A percentile compares a stretch with the other conserved stretches of the same genome.
These are phyloP conservation scores for Keithomyces neogunnii DNA, from an alignment of 2,329 filamentous ascomycete genomes.

Conservation along the genomic window DNA sequence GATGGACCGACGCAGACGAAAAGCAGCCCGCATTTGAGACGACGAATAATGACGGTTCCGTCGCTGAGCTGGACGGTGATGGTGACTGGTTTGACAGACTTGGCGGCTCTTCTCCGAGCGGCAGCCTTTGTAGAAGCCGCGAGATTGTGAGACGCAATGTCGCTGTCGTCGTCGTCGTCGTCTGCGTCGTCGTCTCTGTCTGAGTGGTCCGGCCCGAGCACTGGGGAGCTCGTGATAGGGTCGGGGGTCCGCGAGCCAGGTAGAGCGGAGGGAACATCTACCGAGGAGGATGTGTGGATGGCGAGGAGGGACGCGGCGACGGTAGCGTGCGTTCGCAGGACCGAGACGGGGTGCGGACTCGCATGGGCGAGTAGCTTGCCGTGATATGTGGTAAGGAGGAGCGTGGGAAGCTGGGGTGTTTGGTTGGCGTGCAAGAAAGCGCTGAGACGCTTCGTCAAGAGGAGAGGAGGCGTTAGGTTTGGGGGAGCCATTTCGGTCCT, in stretches of 20 bases:
- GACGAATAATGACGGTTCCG: constrained; percentile 50
- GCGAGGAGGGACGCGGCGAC: constrained; percentile 55
- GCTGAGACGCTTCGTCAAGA: constrained; percentile 59
- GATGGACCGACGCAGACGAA: constrained; percentile 52
- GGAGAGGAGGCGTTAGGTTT: constrained; percentile 42
- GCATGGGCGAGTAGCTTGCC: constrained; percentile 58
- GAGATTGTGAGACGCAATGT: constrained; percentile 1
- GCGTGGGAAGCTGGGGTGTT: constrained; percentile 47
- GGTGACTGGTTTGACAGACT: constrained; percentile 27
- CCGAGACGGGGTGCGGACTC: constrained; percentile 44
- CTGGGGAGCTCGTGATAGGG: constrained; percentile 16
- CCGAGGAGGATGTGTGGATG: constrained; percentile 41
- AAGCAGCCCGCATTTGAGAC: constrained; percentile 49
- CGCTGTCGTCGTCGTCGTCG: constrained; percentile 15
- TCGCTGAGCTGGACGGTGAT: constrained; percentile 52
- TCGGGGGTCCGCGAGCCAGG: constrained; percentile 25
- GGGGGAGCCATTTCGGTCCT: constrained; percentile 23
- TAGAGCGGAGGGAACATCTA: constrained; percentile 32
- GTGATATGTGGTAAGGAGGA: constrained; percentile 49
- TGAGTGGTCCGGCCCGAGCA: constrained; percentile 15
- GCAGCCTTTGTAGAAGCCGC: constrained; percentile 2
- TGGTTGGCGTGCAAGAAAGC: constrained; percentile 52
- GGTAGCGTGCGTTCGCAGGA: constrained; percentile 54
- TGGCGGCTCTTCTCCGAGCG: constrained; percentile 3
- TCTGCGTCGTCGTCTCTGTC: constrained; percentile 7